phyloP scores from a whole-genome alignment of 345 rosid genomes.

The Salix dunnii region DNA sequence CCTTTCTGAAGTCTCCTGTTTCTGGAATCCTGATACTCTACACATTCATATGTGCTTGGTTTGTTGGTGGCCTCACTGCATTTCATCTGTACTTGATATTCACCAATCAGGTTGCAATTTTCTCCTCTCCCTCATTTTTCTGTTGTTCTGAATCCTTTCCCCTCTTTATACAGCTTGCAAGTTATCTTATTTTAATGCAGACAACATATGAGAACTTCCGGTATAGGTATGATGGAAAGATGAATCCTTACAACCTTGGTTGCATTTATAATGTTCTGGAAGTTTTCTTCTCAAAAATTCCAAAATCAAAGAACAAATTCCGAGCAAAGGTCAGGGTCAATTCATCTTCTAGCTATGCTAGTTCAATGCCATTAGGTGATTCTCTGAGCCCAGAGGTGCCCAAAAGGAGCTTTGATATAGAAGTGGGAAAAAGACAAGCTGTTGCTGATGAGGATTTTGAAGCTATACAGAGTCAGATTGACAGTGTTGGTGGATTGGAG shows the following conservation, averaged over 20 bases:
- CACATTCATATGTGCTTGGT: slow-evolving; percentile 68
- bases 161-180: background rate
- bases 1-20: slow-evolving; percentile 63
- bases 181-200: slow-evolving; percentile 37
- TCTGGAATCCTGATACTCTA: slow-evolving; percentile 73
- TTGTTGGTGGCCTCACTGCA: slow-evolving; percentile 86
- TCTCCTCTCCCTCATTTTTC: background rate
- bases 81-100: slow-evolving; percentile 79
- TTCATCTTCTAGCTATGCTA: slow-evolving; percentile 30
- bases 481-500: slow-evolving; percentile 48
- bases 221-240: slow-evolving; percentile 61
- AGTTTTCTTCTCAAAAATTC: slow-evolving; percentile 48
- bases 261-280: slow-evolving; percentile 38
- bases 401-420: slow-evolving; percentile 42
- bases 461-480: slow-evolving; percentile 51
- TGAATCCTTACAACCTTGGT: slow-evolving; percentile 64
- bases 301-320: slow-evolving; percentile 55
- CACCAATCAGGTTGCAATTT: slow-evolving; percentile 65
- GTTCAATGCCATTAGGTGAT: slow-evolving; percentile 29
- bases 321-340: slow-evolving; percentile 44
- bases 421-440: slow-evolving; percentile 49
- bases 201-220: slow-evolving; percentile 87
- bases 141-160: background rate
- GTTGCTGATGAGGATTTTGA: slow-evolving; percentile 64
- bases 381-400: slow-evolving; percentile 40